phyloP scores from a whole-genome alignment of 306 rosid genomes.

The Arachis stenosperma region DNA sequence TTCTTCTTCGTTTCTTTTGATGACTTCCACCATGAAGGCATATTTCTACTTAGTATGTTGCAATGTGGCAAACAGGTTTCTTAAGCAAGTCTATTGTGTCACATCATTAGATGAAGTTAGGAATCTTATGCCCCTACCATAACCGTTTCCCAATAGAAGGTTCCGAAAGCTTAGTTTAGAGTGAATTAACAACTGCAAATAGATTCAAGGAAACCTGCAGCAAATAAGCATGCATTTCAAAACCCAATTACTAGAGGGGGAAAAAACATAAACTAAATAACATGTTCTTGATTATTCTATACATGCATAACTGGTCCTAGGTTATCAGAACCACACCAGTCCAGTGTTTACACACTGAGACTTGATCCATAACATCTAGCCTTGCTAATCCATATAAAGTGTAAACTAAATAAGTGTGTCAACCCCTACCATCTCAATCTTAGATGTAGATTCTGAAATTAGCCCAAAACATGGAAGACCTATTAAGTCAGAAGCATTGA shows the following conservation, averaged over 20 bases:
- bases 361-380: conserved; percentile 3
- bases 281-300: not conserved
- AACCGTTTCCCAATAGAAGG: conserved; percentile 37
- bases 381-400: conserved; percentile 13
- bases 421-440: no score
- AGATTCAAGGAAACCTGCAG: conserved; percentile 49
- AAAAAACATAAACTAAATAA: no score
- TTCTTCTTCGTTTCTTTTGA: conserved; percentile 89
- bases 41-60: conserved; percentile 44
- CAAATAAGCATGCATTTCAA: conserved; percentile 20
- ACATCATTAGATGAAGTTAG: conserved; percentile 22
- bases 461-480: conserved; percentile 16
- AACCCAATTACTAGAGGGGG: conserved; percentile 6
- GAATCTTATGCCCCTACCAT: conserved; percentile 24
- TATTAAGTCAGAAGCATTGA: conserved; percentile 13
- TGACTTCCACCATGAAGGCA: conserved; percentile 93
- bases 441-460: not conserved
- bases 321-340: not conserved
- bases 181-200: conserved; percentile 12
- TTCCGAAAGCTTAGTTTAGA: conserved; percentile 36
- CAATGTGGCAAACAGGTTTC: conserved; percentile 23
- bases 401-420: not conserved
- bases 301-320: conserved; percentile 10
- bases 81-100: conserved; percentile 31
- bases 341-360: not conserved